Conservation (phyloP, 2,329 filamentous ascomycete species). For the Colletotrichum tropicicola region DNA sequence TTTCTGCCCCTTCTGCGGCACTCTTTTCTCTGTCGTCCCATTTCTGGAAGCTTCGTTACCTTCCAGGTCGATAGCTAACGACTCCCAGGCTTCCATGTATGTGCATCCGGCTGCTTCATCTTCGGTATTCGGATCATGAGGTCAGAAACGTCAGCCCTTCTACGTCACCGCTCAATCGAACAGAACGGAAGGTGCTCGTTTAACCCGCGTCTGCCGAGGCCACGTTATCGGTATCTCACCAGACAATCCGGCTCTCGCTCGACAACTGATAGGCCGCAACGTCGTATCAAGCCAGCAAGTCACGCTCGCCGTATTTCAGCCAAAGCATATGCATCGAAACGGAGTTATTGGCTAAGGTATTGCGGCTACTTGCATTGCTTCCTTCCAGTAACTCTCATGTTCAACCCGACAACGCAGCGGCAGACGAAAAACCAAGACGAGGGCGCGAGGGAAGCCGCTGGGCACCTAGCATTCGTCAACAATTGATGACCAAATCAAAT, state of each 20-base stretch:
- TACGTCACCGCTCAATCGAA: too few relatives aligned
- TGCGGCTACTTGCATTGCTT: too few relatives aligned
- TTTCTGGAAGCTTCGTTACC: neutral
- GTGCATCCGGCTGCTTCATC: neutral
- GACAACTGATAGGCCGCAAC: too few relatives aligned
- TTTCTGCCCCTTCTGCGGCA: neutral
- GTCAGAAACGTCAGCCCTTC: neutral
- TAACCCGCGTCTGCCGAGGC: neutral
- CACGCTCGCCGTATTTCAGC: too few relatives aligned
- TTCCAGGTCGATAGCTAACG: neutral
- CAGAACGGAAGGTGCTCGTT: neutral
- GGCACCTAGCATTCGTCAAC: neutral
- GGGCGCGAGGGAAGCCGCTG: too few relatives aligned
- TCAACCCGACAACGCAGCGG: too few relatives aligned
- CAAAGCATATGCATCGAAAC: too few relatives aligned
- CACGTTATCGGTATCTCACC: neutral
- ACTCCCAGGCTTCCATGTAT: neutral
- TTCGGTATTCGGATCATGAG: slow-evolving; percentile 12
- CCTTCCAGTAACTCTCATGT: too few relatives aligned
- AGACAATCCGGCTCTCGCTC: too few relatives aligned
- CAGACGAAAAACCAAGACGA: too few relatives aligned
- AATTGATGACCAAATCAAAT: neutral
- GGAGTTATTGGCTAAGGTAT: too few relatives aligned
- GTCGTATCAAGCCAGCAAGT: too few relatives aligned
- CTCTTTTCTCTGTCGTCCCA: neutral